Base-by-base conservation (phyloP, 192 early-diverging fungal species). In the Pilobolus umbonatus region DNA sequence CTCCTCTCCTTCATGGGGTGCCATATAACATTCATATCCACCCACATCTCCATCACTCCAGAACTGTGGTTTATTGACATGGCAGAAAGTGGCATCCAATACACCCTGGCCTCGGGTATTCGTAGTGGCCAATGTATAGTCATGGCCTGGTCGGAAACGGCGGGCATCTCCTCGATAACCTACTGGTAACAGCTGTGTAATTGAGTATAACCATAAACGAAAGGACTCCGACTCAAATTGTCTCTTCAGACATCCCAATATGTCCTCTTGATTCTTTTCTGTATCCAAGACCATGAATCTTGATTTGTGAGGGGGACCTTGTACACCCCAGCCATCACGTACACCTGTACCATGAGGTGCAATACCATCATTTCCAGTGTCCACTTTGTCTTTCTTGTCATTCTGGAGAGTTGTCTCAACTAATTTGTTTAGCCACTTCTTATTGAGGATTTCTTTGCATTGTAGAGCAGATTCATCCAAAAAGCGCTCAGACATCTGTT, bases 1-100 rank as follows among this genome's bases (percentile, higher is more conserved):
- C 44, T 77, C 79, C 25, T 76, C 76, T 17, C 65, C 77, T 32
- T 82, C 80, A 46, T 81, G 75, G 9, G 75, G 73, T 14, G 83
- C 80, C 67, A 89, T 79, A 56, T 88, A 88, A 54, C 81, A 85
- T 39, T 85, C 80, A 72, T 88, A 91, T 0, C 89, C 89, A 36
- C 88, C 88, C 19, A 79, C 61, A 24, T 74, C 77, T 42, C 81
- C 80, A 25, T 67, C 68, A 5, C 68, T 65, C 87, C 87, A 88
- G 5, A n/a, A 11, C 24, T 59, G 31, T 15, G 55, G 55, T 7
- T 26, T 30, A 10, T 68, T 28, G 1, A 71, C 73, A 29, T 88
- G 60, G 42, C 80, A 86, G 24, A 87, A 63, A 10, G 82, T 83
- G 2, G 80, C 79, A 49, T 89, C 85, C 19, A 89, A 76, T 5